phyloP scores from a whole-genome alignment of 192 early-diverging fungal genomes.

The Backusella psychrophila region DNA sequence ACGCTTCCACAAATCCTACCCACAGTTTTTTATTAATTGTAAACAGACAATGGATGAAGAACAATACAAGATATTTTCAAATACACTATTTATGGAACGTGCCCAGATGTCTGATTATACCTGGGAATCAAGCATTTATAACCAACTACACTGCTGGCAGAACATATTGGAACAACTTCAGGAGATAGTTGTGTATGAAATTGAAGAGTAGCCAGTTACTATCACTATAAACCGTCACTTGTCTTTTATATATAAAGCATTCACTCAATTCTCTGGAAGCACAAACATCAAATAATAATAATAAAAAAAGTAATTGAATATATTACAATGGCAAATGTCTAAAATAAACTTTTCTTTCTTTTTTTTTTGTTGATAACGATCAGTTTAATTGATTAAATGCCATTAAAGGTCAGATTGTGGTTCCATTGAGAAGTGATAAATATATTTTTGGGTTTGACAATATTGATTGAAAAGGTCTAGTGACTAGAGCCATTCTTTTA shows the following conservation, averaged over 20 bases:
- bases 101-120: slow-evolving; percentile 23
- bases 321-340: not conserved
- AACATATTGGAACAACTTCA: slow-evolving; percentile 35
- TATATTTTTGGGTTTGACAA: slow-evolving; percentile 1
- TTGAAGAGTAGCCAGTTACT: slow-evolving; percentile 20
- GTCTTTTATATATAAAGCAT: not conserved
- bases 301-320: not conserved
- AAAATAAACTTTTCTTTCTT: not conserved
- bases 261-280: not conserved
- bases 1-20: slow-evolving; percentile 16
- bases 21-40: slow-evolving; percentile 42
- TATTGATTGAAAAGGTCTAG: slow-evolving; percentile 1
- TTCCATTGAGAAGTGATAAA: not conserved
- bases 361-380: not conserved
- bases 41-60: not conserved
- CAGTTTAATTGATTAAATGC: not conserved
- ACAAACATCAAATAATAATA: not conserved
- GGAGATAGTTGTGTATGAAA: slow-evolving; percentile 41
- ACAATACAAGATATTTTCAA: slow-evolving; percentile 8
- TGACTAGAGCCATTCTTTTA: not conserved
- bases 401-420: not conserved
- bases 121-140: slow-evolving; percentile 35
- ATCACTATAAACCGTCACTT: not conserved
- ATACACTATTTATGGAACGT: slow-evolving; percentile 13
- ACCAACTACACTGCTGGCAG: slow-evolving; percentile 21